These are phyloP conservation scores for Ophiocytium majus DNA, from an alignment of 352 stramenopile genomes.

Conservation along the genomic window DNA sequence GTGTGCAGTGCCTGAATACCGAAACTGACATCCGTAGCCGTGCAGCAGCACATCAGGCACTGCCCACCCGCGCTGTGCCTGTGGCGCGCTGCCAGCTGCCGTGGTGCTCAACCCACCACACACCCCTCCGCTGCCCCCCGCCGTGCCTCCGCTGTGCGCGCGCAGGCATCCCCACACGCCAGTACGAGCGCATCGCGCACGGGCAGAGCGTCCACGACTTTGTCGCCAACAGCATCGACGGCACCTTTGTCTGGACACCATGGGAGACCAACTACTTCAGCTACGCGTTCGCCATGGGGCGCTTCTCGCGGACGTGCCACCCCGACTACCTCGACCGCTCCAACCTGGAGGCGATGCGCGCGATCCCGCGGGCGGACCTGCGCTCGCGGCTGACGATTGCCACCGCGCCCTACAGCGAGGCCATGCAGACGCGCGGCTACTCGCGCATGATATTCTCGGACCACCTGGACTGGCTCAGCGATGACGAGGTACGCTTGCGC, in stretches of 20 bases:
- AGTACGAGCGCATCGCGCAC: constrained; percentile 5
- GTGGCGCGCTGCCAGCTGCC: too few relatives aligned
- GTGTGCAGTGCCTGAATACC: too few relatives aligned
- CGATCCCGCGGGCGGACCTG: neutral
- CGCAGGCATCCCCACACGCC: neutral
- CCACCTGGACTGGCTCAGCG: constrained; percentile 12
- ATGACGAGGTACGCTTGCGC: too few relatives aligned
- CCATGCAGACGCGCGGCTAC: constrained; percentile 2
- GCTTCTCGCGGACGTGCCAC: constrained; percentile 5
- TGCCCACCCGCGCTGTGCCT: too few relatives aligned
- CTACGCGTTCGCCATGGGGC: neutral
- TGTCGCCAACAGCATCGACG: constrained; percentile 1
- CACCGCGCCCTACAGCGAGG: constrained; percentile 2
- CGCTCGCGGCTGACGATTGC: constrained; percentile 8
- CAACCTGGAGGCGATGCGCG: constrained; percentile 1
- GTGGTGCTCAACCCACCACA: too few relatives aligned
- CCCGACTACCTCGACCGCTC: constrained; percentile 13
- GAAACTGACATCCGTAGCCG: too few relatives aligned
- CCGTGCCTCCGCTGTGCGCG: too few relatives aligned
- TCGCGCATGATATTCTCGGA: neutral
- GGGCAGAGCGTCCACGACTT: neutral
- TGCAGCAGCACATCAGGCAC: too few relatives aligned
- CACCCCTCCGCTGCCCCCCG: neutral
- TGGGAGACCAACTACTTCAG: neutral
- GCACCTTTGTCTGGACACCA: neutral